Conservation (phyloP, 1,139 yeast genomes). For the Eremothecium sinecaudum region DNA sequence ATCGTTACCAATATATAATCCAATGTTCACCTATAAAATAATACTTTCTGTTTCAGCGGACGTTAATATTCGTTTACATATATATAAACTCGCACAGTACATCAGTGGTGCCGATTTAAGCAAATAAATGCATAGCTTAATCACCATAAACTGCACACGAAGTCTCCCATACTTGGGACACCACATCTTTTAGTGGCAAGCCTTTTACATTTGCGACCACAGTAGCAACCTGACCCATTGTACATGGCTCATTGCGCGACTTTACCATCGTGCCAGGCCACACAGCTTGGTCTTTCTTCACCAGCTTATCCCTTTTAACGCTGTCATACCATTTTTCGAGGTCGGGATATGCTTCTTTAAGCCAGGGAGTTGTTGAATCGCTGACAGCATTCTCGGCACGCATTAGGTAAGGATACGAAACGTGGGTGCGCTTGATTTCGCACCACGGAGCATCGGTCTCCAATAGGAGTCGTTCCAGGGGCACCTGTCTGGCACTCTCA, state of each 20-base stretch:
- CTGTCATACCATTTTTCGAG: conserved; percentile 15
- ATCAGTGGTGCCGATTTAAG: too few species aligned
- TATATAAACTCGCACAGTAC: too few species aligned
- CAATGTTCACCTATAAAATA: background rate
- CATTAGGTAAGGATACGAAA: conserved; percentile 50
- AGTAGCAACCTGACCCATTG: conserved; percentile 71
- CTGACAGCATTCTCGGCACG: conserved; percentile 12
- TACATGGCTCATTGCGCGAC: conserved; percentile 87
- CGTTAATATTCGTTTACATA: too few species aligned
- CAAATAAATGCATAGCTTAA: too few species aligned
- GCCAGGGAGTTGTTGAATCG: conserved; percentile 11
- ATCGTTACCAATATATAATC: background rate
- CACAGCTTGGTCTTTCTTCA: conserved; percentile 14
- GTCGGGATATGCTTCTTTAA: conserved; percentile 12
- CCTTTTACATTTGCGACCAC: conserved; percentile 56
- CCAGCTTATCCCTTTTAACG: conserved; percentile 25
- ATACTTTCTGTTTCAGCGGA: background rate
- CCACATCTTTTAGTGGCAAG: conserved; percentile 42
- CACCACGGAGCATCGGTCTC: conserved; percentile 99
- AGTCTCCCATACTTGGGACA: conserved; percentile 57
- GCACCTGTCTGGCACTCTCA: conserved; percentile 54
- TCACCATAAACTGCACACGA: conserved; percentile 42
- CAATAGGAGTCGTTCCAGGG: conserved; percentile 58
- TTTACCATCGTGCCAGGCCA: conserved; percentile 45
- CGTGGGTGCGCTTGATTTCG: conserved; percentile 77